A percentile compares a stretch with the other conserved stretches of the same genome.
phyloP scores from a whole-genome alignment of 306 rosid genomes.

The Cicer bijugum region DNA sequence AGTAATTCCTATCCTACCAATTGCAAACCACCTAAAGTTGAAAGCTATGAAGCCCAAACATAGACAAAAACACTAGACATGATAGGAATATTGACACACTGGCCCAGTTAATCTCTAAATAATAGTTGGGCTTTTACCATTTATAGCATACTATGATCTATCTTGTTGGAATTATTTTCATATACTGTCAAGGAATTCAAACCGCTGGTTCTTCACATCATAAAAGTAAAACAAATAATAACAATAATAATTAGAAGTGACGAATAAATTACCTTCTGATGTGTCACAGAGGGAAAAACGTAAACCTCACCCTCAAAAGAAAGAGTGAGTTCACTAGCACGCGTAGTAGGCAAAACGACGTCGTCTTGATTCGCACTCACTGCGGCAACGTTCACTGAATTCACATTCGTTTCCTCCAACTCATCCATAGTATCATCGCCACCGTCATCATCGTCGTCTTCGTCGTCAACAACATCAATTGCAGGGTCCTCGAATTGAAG shows the following conservation, averaged over 20 bases:
- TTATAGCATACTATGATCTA: background rate
- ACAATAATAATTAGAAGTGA: background rate
- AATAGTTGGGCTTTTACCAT: background rate
- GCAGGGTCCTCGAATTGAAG: slow-evolving; percentile 60
- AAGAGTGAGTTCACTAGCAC: slow-evolving; percentile 93
- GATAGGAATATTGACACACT: too few species aligned
- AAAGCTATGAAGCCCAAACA: too few species aligned
- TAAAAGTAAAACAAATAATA: background rate
- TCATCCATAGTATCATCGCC: slow-evolving; percentile 71
- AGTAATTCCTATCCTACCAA: too few species aligned
- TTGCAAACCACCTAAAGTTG: too few species aligned
- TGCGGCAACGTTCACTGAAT: slow-evolving; percentile 52
- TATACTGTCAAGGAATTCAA: slow-evolving; percentile 3
- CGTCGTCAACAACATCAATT: slow-evolving; percentile 54
- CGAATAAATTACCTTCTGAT: slow-evolving; percentile 65
- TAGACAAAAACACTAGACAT: too few species aligned
- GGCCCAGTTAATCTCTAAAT: background rate
- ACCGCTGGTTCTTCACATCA: slow-evolving; percentile 15
- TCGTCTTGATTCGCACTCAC: slow-evolving; percentile 51
- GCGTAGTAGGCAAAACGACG: slow-evolving; percentile 55
- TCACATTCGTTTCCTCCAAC: slow-evolving; percentile 53
- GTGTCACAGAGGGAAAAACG: slow-evolving; percentile 88
- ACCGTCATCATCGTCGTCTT: slow-evolving; percentile 51
- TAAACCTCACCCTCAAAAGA: slow-evolving; percentile 97
- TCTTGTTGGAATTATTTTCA: background rate